Percentiles rank a stretch among this genome's conserved stretches.
phyloP scores from a whole-genome alignment of 345 rosid genomes.

The Cochlearia excelsa region DNA sequence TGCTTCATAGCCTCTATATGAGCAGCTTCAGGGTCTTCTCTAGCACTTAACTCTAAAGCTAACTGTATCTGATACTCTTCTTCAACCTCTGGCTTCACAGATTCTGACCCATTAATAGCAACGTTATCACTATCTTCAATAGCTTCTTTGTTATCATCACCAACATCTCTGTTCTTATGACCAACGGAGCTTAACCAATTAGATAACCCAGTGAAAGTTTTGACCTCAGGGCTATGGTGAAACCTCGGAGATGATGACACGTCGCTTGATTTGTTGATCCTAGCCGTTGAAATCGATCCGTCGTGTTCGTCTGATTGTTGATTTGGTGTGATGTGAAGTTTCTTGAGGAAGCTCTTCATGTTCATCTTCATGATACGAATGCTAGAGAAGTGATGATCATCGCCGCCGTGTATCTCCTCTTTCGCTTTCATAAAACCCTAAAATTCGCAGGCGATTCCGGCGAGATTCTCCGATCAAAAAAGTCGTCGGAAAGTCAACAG shows the following conservation, averaged over 20 bases:
- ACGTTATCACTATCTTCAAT: constrained; percentile 47
- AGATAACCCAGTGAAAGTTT: constrained; percentile 70
- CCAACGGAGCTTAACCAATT: constrained; percentile 80
- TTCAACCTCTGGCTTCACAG: constrained; percentile 48
- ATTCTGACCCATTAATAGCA: constrained; percentile 28
- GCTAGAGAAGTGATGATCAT: constrained; percentile 2
- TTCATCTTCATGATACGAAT: constrained; percentile 37
- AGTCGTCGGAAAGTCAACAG: not conserved
- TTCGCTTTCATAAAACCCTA: constrained; percentile 25
- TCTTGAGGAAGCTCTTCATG: constrained; percentile 90
- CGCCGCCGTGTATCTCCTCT: not conserved
- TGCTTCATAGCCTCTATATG: constrained; percentile 97
- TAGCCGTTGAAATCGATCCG: constrained; percentile 53
- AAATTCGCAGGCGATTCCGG: too few relatives aligned
- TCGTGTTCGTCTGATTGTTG: constrained; percentile 63
- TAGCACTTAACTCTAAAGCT: constrained; percentile 92
- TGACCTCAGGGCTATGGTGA: constrained; percentile 45
- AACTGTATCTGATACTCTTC: constrained; percentile 93
- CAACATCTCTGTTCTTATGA: constrained; percentile 35
- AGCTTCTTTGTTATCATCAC: not conserved
- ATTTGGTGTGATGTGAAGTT: constrained; percentile 63
- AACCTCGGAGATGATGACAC: constrained; percentile 23
- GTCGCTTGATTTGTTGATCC: constrained; percentile 23
- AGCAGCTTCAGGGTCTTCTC: constrained; percentile 94
- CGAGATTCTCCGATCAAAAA: too few relatives aligned